A percentile compares a stretch with the other conserved stretches of the same genome.
phyloP scores from a whole-genome alignment of 768 basidiomycete species.

The Butyriboletus loyo region DNA sequence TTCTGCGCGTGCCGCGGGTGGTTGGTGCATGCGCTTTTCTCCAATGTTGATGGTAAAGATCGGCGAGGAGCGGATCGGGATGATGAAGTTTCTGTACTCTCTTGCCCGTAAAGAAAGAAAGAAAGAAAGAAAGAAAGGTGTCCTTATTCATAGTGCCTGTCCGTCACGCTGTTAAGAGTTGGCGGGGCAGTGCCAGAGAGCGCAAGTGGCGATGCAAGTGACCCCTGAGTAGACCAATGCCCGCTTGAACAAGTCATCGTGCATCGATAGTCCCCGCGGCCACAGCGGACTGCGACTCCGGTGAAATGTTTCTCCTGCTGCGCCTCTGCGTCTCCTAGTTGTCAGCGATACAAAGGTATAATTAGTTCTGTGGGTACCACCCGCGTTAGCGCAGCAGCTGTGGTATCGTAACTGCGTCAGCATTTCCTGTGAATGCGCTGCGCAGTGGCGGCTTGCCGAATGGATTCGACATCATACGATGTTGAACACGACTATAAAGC shows the following conservation, averaged over 20 bases:
- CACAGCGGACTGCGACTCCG: background rate
- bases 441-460: background rate
- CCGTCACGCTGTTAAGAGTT: background rate
- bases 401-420: background rate
- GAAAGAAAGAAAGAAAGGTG: too few relatives aligned
- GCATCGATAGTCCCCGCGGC: background rate
- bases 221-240: background rate
- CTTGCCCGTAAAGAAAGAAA: background rate
- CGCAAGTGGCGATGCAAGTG: background rate
- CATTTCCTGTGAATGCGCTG: background rate
- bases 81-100: background rate
- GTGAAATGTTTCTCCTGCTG: background rate
- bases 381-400: background rate
- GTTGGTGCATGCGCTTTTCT: background rate
- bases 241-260: background rate
- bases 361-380: background rate
- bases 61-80: background rate
- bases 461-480: background rate
- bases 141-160: too few relatives aligned
- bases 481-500: constrained; percentile 8
- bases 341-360: background rate
- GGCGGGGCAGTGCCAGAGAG: background rate
- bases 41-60: background rate
- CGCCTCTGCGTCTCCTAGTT: background rate
- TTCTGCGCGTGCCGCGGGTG: background rate